Evolutionary conservation across 2,329 filamentous ascomycete species (phyloP).

Genomic region (Myotisia sp.): DNA sequence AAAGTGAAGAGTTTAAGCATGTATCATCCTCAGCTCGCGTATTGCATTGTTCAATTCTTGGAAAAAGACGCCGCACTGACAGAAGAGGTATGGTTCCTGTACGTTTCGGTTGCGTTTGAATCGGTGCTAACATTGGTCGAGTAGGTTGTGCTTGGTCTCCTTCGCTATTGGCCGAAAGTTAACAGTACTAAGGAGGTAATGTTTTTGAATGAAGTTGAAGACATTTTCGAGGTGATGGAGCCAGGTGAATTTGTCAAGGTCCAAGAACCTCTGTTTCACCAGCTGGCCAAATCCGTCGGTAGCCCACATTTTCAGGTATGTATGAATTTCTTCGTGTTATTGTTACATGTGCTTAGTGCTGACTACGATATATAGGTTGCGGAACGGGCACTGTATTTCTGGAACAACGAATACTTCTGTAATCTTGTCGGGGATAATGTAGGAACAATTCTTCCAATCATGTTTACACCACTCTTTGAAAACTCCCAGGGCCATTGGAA

Average conservation of each 20-base stretch:
- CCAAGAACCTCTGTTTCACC: constrained; percentile 92
- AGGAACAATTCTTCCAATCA: constrained; percentile 93
- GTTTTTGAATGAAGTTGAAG: constrained; percentile 98
- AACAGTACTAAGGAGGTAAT: constrained; percentile 99
- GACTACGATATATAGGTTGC: constrained; percentile 48
- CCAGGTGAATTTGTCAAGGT: constrained; percentile 97
- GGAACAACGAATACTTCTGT: constrained; percentile 99
- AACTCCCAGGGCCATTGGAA: constrained; percentile 99
- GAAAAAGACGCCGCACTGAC: constrained; percentile 95
- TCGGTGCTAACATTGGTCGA: constrained; percentile 3
- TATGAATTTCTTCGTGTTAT: constrained; percentile 3
- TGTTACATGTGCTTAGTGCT: constrained; percentile 8
- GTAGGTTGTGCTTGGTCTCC: constrained; percentile 82
- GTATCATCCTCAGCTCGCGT: constrained; percentile 96
- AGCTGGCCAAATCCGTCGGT: constrained; percentile 92
- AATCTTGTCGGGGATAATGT: constrained; percentile 98
- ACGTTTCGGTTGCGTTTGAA: too few species aligned
- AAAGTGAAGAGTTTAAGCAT: constrained; percentile 99
- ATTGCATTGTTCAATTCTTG: constrained; percentile 96
- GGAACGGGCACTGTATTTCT: constrained; percentile 94
- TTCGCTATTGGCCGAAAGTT: constrained; percentile 97
- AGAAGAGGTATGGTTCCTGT: constrained; percentile 74
- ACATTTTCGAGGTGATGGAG: constrained; percentile 99
- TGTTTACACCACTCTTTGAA: constrained; percentile 96
- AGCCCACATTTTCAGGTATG: constrained; percentile 87